Evolutionary conservation across 352 stramenopile species (phyloP).

Genomic region (Globisporangium paroecandrum): DNA sequence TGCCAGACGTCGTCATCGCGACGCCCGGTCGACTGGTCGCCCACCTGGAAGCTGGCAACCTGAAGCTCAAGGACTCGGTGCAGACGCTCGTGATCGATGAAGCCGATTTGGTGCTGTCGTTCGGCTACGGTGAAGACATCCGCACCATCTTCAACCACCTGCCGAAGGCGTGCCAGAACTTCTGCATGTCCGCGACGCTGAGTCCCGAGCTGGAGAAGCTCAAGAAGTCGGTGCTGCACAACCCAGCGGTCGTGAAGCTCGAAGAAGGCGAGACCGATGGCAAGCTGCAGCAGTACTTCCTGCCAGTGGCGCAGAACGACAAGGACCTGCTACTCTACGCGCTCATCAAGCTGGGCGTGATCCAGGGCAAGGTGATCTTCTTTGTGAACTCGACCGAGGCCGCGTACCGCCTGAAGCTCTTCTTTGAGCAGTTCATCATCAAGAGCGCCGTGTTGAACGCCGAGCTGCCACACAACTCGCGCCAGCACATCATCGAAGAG

Average conservation of each 20-base stretch:
- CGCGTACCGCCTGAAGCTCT: slow-evolving; percentile 97
- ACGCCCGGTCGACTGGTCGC: slow-evolving; percentile 94
- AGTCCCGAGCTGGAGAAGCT: slow-evolving; percentile 95
- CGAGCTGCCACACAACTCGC: slow-evolving; percentile 96
- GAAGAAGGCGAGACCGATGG: slow-evolving; percentile 90
- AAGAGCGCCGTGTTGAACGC: slow-evolving; percentile 97
- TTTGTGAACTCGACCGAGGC: slow-evolving; percentile 97
- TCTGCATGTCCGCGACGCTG: slow-evolving; percentile 98
- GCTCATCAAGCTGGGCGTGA: slow-evolving; percentile 96
- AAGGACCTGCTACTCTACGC: slow-evolving; percentile 98
- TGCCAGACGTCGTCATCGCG: slow-evolving; percentile 92
- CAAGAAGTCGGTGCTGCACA: slow-evolving; percentile 97
- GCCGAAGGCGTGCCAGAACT: slow-evolving; percentile 97
- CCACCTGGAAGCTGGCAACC: slow-evolving; percentile 75
- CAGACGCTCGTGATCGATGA: slow-evolving; percentile 98
- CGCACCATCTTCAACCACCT: slow-evolving; percentile 91
- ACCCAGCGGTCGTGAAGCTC: slow-evolving; percentile 96
- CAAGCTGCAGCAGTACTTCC: slow-evolving; percentile 95
- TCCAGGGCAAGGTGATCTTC: slow-evolving; percentile 98
- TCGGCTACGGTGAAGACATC: slow-evolving; percentile 93
- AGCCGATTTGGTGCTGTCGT: slow-evolving; percentile 98
- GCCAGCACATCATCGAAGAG: slow-evolving; percentile 96
- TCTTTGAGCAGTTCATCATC: slow-evolving; percentile 99
- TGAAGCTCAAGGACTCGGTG: slow-evolving; percentile 88
- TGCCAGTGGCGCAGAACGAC: slow-evolving; percentile 85